Base-by-base conservation (phyloP, 1,284 basidiomycete genomes). In the Amylostereum areolatum region DNA sequence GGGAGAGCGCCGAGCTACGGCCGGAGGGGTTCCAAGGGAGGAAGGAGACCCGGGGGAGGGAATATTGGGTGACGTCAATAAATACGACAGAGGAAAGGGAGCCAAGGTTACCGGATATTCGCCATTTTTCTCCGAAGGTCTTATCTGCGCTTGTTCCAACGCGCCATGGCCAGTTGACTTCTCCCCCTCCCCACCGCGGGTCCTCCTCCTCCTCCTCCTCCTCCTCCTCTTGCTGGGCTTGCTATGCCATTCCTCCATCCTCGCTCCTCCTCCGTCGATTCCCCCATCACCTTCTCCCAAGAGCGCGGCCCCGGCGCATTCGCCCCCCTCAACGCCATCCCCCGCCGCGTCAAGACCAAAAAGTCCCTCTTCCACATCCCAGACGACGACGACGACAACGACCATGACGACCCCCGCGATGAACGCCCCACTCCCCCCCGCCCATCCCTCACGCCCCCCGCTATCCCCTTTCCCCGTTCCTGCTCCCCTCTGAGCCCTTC, bases 301-400 rank as follows among this genome's bases (percentile, higher is more conserved):
- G 75, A 78, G 55, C 66, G 62, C 36, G 73, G 74, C 29, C 67
- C 71, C 9, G 78, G 78, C 55, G 72, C 81, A 11, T 81, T 82
- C 54, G 67, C 67, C 25, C 67, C 77, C 10, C 69, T 84, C 45
- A 68, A 72, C 18, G 55, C 62, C 39, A 72, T 83, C 46, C 81
- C 82, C 30, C 70, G 72, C 49, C 34, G 46, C 1, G 49, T 55
- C 43, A 52, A 55, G 49, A 52, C 61, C 52, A 64, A 66, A 57
- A 62, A 61, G 46, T 56, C 65, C 32, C 61, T 67, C 48, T 72
- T 74, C 58, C 66, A 67, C 53, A 57, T 67, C 57, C 39, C 48
- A 25, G 58, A 63, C 52, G 64, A 70, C 48, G 61, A 65, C 49
- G 56, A 59, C 52, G 41, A 48, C 44, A 37, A 57, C 48, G 51